Evolutionary conservation across 2,329 filamentous ascomycete genomes (phyloP), one percentile per base, ranked within the genome.

Genomic region (Elsinoe necatrix): DNA sequence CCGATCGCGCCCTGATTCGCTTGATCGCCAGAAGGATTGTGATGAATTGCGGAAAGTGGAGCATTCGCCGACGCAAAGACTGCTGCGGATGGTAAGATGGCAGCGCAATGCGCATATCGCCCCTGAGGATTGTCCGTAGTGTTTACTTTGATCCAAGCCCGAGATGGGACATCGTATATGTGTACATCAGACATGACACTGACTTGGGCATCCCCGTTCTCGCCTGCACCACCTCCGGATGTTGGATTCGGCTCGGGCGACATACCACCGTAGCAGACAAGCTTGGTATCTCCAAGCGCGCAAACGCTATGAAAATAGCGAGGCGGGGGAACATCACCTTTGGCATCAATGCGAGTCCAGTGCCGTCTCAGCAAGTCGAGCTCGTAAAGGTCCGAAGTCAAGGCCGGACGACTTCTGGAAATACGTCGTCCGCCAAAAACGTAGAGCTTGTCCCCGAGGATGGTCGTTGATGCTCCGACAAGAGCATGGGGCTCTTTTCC

Each of bases 201-300:
- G 3, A 97, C 88, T 39, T 61, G 59, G 3, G 57, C 54, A 16
- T 60, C 59, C 2, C 48, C 43, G 12, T 45, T 29, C 43, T 71
- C 68, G 2, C 64, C 62, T 45, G 66, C 65, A 8, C 58, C 61
- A 66, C 96, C 91, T 63, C 90, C 87, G 56, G 83, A 76, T 58
- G 75, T 71, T 0, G 66, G 62, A 25, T 63, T 65, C 8, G 68
- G 67, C 45, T 72, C 70, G 0, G 92, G 91, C 8, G 92, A 96
- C 93, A 98, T 98, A 63, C 93, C 93, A 58, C 93, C 93, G 71
- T 97, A 98, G 72, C 92, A 97, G 2, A 98, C 92, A 69, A 98
- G 79, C 71, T 97, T 98, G 2, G 89, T 92, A 68, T 97, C 93
- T 20, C 93, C 93, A 1, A 98, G 75, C 1, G 89, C 81, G 69